Conservation (phyloP, 164 flowering plant species). For the Kalanchoe fedtschenkoi region DNA sequence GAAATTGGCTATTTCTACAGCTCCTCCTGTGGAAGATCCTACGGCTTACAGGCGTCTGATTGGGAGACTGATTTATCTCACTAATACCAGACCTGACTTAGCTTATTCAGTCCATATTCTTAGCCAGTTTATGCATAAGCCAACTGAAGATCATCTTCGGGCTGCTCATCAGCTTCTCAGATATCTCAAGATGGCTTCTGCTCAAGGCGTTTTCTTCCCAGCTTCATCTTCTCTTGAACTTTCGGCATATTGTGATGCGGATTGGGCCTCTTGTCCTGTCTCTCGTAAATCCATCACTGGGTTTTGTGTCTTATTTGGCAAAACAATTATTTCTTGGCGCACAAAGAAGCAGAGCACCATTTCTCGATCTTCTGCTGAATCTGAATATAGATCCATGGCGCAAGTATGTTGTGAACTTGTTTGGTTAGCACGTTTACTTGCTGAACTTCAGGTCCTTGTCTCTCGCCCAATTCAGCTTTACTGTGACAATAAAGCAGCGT, state of each 20-base stretch:
- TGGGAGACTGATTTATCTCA: neutral
- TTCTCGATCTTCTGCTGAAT: neutral
- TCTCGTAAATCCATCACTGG: neutral
- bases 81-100: neutral
- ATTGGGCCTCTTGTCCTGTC: slow-evolving; percentile 4
- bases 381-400: slow-evolving; percentile 1
- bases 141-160: neutral
- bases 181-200: neutral
- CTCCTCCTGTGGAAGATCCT: neutral
- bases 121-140: neutral
- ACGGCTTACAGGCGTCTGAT: neutral
- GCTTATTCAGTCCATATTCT: neutral
- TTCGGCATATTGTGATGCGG: neutral
- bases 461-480: too few relatives aligned
- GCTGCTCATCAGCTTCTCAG: neutral
- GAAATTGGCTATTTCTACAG: neutral
- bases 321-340: neutral
- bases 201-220: neutral
- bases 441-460: neutral
- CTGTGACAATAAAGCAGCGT: neutral
- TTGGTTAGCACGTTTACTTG: neutral
- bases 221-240: too few relatives aligned
- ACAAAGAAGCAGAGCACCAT: neutral
- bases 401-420: neutral
- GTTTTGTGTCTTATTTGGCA: neutral